phyloP scores from a whole-genome alignment of 108 stramenopile species.

The Cyclotella cryptica region DNA sequence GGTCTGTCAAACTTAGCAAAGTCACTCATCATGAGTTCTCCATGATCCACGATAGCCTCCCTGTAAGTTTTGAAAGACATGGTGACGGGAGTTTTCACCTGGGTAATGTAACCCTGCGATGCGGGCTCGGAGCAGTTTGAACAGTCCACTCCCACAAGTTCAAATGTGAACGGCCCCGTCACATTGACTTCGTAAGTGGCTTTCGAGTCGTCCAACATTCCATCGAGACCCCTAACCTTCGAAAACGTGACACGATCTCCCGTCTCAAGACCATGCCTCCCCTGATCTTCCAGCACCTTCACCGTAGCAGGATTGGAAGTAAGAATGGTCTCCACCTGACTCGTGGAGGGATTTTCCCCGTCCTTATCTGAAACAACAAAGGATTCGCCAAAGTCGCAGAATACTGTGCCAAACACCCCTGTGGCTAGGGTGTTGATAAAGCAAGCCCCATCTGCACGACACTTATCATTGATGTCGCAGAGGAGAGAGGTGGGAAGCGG shows the following conservation, averaged over 20 bases:
- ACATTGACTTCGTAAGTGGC: conserved; percentile 77
- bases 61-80: conserved; percentile 85
- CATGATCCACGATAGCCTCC: conserved; percentile 79
- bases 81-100: conserved; percentile 92
- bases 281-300: conserved; percentile 96
- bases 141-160: conserved; percentile 75
- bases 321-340: conserved; percentile 90
- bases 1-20: conserved; percentile 98
- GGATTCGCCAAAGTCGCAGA: conserved; percentile 96
- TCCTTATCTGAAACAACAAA: conserved; percentile 93
- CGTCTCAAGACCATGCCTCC: conserved; percentile 94
- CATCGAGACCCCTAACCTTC: conserved; percentile 82
- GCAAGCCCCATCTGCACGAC: conserved; percentile 63
- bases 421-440: conserved; percentile 84
- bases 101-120: conserved; percentile 93
- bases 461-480: conserved; percentile 75
- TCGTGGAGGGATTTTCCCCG: conserved; percentile 91
- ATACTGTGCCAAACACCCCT: conserved; percentile 91
- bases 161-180: conserved; percentile 94
- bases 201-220: conserved; percentile 62
- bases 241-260: conserved; percentile 95
- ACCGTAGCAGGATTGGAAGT: conserved; percentile 84
- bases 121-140: conserved; percentile 47
- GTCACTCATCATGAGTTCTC: conserved; percentile 95
- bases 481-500: conserved; percentile 73